Evolutionary conservation across 2,329 filamentous ascomycete species (phyloP).

Genomic region (Calcarisporium arbuscula): DNA sequence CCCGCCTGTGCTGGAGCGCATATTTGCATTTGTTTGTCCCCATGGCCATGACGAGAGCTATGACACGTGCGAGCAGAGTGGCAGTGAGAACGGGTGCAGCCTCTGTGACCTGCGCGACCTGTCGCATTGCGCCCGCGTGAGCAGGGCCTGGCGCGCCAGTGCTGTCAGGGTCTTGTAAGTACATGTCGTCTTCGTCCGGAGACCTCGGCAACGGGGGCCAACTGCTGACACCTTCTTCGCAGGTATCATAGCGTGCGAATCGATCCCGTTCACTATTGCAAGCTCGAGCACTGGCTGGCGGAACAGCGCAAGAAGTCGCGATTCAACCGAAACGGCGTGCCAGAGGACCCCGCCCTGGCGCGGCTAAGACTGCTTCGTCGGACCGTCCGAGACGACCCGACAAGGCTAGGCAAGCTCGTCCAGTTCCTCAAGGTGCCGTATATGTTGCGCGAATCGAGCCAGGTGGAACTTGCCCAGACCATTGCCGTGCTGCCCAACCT

Average conservation of each 20-base stretch:
- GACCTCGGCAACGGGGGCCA: not conserved
- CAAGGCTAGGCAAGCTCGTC: constrained; percentile 61
- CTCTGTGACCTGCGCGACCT: constrained; percentile 89
- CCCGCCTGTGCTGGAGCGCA: constrained; percentile 61
- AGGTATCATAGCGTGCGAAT: constrained; percentile 89
- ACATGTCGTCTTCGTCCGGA: not conserved
- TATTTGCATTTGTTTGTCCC: constrained; percentile 79
- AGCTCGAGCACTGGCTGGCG: constrained; percentile 73
- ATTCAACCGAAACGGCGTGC: constrained; percentile 70
- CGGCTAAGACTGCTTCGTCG: constrained; percentile 74
- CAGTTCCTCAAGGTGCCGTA: constrained; percentile 84
- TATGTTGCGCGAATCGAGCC: constrained; percentile 85
- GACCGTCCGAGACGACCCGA: constrained; percentile 72
- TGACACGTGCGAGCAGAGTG: constrained; percentile 75
- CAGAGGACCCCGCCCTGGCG: constrained; percentile 70
- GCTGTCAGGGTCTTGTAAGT: constrained; percentile 57
- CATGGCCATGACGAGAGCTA: constrained; percentile 73
- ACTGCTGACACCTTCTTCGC: constrained; percentile 3
- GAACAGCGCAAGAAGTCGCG: constrained; percentile 70
- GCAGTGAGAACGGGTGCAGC: constrained; percentile 77
- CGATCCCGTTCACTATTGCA: constrained; percentile 91
- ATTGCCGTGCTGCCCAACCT: constrained; percentile 81
- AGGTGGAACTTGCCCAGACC: constrained; percentile 76
- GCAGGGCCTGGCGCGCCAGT: constrained; percentile 60
- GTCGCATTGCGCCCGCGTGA: constrained; percentile 69